phyloP scores from a whole-genome alignment of 441 rosid genomes.

The Syzygium syzygioides region DNA sequence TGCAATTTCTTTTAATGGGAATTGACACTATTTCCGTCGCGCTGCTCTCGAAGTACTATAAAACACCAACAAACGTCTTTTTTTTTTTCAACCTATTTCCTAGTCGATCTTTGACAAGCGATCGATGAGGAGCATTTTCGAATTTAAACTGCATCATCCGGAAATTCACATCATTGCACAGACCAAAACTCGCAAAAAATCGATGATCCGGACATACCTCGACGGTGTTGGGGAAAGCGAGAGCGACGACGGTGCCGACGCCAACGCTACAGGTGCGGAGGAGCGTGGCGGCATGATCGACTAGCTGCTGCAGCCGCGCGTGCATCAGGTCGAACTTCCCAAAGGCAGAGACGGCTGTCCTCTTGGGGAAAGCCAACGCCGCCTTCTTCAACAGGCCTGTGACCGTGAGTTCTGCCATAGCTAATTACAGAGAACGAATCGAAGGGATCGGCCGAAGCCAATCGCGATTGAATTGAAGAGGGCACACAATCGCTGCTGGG shows the following conservation, averaged over 20 bases:
- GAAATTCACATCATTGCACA: no score
- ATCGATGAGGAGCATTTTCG: no score
- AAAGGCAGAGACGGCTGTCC: slow-evolving; percentile 45
- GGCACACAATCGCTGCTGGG: neutral
- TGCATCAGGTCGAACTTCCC: slow-evolving; percentile 43
- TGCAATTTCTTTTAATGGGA: no score
- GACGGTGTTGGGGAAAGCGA: slow-evolving; percentile 58
- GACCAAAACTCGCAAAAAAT: neutral
- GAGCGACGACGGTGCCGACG: slow-evolving; percentile 73
- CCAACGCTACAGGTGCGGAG: slow-evolving; percentile 24
- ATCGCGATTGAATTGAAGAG: neutral
- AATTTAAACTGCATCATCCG: no score
- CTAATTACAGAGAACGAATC: neutral
- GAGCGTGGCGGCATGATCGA: slow-evolving; percentile 54
- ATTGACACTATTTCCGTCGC: neutral
- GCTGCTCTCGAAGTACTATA: no score
- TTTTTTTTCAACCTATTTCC: no score
- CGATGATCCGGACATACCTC: slow-evolving; percentile 30
- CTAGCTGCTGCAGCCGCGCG: slow-evolving; percentile 41
- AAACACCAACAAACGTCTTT: no score
- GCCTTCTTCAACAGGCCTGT: slow-evolving; percentile 40
- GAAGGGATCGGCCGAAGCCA: neutral
- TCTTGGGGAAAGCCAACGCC: slow-evolving; percentile 37
- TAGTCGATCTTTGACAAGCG: no score
- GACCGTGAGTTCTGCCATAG: slow-evolving; percentile 50